These are phyloP conservation scores for Cercospora sp. DNA, from an alignment of 2,329 filamentous ascomycete species.

Conservation along the genomic window DNA sequence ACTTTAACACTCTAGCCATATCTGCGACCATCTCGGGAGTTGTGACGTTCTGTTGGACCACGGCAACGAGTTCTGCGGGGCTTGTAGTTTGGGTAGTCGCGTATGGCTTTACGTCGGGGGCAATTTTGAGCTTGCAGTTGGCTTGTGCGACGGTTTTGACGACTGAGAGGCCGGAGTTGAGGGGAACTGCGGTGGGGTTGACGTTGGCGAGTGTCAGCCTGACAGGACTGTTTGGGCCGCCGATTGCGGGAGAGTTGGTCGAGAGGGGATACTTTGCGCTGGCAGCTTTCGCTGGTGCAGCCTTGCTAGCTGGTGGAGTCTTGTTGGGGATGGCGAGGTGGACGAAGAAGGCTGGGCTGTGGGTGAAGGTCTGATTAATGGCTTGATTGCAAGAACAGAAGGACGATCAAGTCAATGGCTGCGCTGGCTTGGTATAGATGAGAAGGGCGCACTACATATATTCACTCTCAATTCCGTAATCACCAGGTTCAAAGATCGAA, in stretches of 20 bases:
- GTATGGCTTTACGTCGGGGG: conserved; percentile 48
- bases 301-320: conserved; percentile 23
- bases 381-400: not conserved
- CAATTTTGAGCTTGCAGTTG: conserved; percentile 49
- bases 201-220: conserved; percentile 46
- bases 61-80: conserved; percentile 26
- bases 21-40: conserved; percentile 41
- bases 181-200: conserved; percentile 48
- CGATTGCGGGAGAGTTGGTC: conserved; percentile 27
- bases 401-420: not conserved
- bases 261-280: conserved; percentile 26
- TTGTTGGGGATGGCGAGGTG: conserved; percentile 15
- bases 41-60: conserved; percentile 40
- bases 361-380: conserved; percentile 11
- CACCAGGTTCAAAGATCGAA: not conserved
- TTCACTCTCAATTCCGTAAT: not conserved
- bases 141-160: conserved; percentile 49
- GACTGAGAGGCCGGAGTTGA: conserved; percentile 35
- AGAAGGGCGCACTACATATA: not conserved
- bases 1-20: conserved; percentile 44
- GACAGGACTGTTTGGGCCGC: conserved; percentile 36
- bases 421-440: not conserved
- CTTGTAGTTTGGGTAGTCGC: conserved; percentile 36
- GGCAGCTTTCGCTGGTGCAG: conserved; percentile 23
- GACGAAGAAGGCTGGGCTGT: conserved; percentile 3